phyloP scores from a whole-genome alignment of 2,329 filamentous ascomycete genomes.

The Trichoderma atrobrunneum region DNA sequence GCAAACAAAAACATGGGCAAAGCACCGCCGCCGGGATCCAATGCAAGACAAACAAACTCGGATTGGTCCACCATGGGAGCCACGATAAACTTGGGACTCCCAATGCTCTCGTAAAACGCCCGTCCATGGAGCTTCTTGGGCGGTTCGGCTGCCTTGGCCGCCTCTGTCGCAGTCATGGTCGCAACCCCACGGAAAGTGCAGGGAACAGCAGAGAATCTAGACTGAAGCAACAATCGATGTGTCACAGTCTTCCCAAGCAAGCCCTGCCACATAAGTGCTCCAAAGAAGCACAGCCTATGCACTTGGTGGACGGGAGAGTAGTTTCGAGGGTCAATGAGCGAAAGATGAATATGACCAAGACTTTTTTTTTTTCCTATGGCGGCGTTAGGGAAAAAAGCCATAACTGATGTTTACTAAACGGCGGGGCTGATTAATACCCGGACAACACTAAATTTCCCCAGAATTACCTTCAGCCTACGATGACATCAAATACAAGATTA shows the following conservation, averaged over 20 bases:
- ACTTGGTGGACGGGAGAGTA: neutral
- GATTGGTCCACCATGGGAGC: slow-evolving; percentile 99
- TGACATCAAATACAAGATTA: neutral
- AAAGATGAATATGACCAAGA: neutral
- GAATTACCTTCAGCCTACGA: neutral
- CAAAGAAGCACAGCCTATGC: neutral
- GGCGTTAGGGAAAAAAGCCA: neutral
- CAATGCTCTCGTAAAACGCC: slow-evolving; percentile 92
- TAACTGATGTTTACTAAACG: neutral
- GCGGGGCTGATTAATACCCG: neutral
- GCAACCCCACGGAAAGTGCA: slow-evolving; percentile 26
- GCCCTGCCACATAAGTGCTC: slow-evolving; percentile 6
- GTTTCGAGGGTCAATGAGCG: neutral
- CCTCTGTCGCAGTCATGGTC: slow-evolving; percentile 32
- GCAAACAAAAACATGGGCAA: neutral
- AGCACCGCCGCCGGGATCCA: neutral
- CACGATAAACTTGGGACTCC: slow-evolving; percentile 83
- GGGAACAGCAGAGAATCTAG: neutral
- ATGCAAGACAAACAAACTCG: slow-evolving; percentile 71
- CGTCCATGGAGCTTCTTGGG: slow-evolving; percentile 70
- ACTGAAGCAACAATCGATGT: slow-evolving; percentile 3
- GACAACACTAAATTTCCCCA: neutral
- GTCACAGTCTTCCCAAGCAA: neutral
- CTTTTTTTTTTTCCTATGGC: neutral
- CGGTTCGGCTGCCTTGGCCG: slow-evolving; percentile 24